Percentiles rank a stretch among this genome's conserved stretches.
These are phyloP conservation scores for Psilocybe subaeruginosa DNA, from an alignment of 768 basidiomycete genomes.

Conservation along the genomic window DNA sequence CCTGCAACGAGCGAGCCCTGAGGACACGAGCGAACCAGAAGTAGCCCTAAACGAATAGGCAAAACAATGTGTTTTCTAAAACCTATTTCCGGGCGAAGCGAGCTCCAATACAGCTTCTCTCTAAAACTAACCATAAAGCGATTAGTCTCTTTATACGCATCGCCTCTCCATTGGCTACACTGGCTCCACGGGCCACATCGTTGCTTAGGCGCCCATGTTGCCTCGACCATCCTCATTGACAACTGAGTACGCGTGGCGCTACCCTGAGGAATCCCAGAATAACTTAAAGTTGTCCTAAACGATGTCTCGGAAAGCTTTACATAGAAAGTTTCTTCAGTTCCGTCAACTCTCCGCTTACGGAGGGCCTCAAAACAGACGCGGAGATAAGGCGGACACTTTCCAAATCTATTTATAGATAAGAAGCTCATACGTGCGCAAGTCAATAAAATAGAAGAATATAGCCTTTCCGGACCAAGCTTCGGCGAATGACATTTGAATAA, in stretches of 20 bases:
- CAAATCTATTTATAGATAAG: neutral
- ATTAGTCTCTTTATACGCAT: too few species aligned
- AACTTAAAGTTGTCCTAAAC: neutral
- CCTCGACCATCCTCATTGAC: neutral
- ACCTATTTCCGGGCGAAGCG: too few species aligned
- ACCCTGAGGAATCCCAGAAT: neutral
- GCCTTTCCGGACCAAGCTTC: too few species aligned
- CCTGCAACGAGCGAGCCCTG: too few species aligned
- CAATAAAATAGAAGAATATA: too few species aligned
- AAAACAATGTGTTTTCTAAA: too few species aligned
- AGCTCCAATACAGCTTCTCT: too few species aligned
- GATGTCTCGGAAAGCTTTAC: neutral
- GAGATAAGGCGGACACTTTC: neutral
- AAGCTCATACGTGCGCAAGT: too few species aligned
- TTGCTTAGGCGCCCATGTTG: neutral
- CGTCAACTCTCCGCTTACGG: neutral
- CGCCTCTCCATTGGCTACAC: too few species aligned
- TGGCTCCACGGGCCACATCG: neutral
- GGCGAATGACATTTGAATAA: neutral
- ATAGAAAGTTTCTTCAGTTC: neutral
- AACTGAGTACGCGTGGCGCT: neutral
- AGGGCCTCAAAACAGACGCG: neutral
- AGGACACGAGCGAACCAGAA: too few species aligned
- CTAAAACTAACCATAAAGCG: too few species aligned
- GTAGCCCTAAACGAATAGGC: too few species aligned